Base-by-base conservation (phyloP, 495 filamentous ascomycete genomes). In the Tuber aestivum region DNA sequence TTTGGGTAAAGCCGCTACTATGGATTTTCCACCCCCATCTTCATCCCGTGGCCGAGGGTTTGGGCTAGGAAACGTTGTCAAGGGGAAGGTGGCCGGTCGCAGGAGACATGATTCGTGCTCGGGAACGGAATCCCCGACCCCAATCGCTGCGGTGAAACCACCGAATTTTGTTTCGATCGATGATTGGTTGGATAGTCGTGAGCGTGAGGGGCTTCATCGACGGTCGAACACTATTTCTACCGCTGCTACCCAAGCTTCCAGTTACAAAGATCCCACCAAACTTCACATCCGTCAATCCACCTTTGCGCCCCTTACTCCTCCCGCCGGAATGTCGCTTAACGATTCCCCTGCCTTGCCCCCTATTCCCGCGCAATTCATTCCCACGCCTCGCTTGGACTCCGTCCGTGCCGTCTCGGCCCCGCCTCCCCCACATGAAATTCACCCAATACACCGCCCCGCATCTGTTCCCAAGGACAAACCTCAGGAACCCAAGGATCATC, bases 141-240 rank as follows among this genome's bases (percentile, higher is more conserved):
- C 75, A 23, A 48, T 81, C 8, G 72, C 78, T 14, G 76, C 70
- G 18, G 75, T 78, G 16, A 81, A 78, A 27, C 80, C 80, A 32
- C 71, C 80, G 2, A 80, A 80, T 61, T 79, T 82, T 38, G 72
- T 80, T 32, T 82, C 80, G 5, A 82, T 82, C n/a, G 81, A 82
- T 40, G 81, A 82, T 70, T 82, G 81, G 81, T 68, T 82, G 20
- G 77, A 79, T 20, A 74, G 70, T 23, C 72, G 80, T 38, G 81
- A 82, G 69, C 77, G 80, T 14, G 81, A 82, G 42, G 77, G 75
- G 40, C 70, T 82, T 10, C 81, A 82, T 41, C 73, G 72, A 70
- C 56, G 81, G 35, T 75, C 77, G 37, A 82, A 75, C 41, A 82
- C 77, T 14, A 35, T 76, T 56, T 76, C 80, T 1, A 80, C 80